A percentile compares a stretch with the other conserved stretches of the same genome.
These are phyloP conservation scores for Zopfia rhizophila DNA, from an alignment of 2,329 filamentous ascomycete species.

Conservation along the genomic window DNA sequence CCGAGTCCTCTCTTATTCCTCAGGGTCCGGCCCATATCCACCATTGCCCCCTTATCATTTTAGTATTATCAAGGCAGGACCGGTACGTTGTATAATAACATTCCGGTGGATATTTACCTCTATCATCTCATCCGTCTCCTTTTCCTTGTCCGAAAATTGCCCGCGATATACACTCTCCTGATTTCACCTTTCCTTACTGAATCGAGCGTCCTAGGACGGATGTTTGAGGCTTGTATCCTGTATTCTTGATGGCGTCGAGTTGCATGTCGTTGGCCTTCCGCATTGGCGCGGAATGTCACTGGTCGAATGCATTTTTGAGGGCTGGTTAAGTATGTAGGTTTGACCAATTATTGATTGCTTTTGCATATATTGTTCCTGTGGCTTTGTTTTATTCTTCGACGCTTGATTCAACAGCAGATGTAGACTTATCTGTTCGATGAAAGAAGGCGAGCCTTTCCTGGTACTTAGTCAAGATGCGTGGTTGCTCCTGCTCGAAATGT, in stretches of 20 bases:
- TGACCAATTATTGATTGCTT: too few species aligned
- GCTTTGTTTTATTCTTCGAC: too few species aligned
- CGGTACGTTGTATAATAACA: conserved; percentile 33
- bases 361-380: too few species aligned
- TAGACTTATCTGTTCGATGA: too few species aligned
- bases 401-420: too few species aligned
- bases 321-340: too few species aligned
- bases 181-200: conserved; percentile 4
- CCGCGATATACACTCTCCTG: too few species aligned
- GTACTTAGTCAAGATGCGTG: too few species aligned
- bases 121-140: conserved; percentile 8
- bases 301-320: not conserved
- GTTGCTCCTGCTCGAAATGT: too few species aligned
- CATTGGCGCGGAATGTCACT: not conserved
- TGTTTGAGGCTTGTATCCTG: conserved; percentile 2
- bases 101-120: conserved; percentile 24
- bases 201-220: conserved; percentile 11
- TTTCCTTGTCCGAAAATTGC: conserved; percentile 20
- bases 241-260: conserved; percentile 7
- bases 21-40: conserved; percentile 19
- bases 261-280: not conserved
- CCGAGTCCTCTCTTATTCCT: conserved; percentile 3
- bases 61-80: conserved; percentile 32
- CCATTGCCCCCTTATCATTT: conserved; percentile 27
- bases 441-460: too few species aligned